phyloP scores from a whole-genome alignment of 805 yeast species.

The Candida xiaguanensis region DNA sequence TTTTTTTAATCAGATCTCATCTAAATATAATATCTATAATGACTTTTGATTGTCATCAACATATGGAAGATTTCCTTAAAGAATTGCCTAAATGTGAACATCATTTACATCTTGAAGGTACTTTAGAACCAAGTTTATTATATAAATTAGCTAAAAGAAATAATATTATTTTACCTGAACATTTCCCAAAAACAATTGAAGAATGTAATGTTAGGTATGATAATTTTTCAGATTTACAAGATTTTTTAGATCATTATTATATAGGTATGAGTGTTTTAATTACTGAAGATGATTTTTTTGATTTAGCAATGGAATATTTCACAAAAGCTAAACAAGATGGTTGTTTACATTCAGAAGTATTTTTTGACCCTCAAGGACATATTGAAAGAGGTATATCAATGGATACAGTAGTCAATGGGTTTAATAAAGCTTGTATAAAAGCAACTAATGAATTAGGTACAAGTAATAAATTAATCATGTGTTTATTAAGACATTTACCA shows the following conservation, averaged over 20 bases:
- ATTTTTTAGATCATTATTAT: constrained; percentile 74
- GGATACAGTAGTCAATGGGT: constrained; percentile 61
- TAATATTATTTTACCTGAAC: constrained; percentile 53
- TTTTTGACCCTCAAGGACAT: constrained; percentile 86
- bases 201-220: constrained; percentile 57
- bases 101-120: constrained; percentile 82
- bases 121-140: constrained; percentile 70
- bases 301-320: constrained; percentile 74
- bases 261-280: constrained; percentile 77
- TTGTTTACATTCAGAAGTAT: constrained; percentile 67
- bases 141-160: constrained; percentile 69
- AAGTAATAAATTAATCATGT: constrained; percentile 73
- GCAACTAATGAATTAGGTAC: constrained; percentile 61
- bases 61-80: constrained; percentile 49
- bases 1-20: constrained; percentile 2
- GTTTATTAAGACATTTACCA: constrained; percentile 74
- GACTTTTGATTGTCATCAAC: constrained; percentile 13
- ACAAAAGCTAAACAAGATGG: constrained; percentile 56
- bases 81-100: constrained; percentile 87
- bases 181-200: constrained; percentile 58
- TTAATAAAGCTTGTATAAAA: constrained; percentile 60
- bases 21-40: not conserved
- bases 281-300: constrained; percentile 68
- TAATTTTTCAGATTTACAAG: constrained; percentile 66
- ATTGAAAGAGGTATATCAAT: constrained; percentile 60